Percentiles rank a stretch among this genome's conserved stretches.
These are phyloP conservation scores for Botryotinia calthae DNA, from an alignment of 2,329 filamentous ascomycete species.

Conservation along the genomic window DNA sequence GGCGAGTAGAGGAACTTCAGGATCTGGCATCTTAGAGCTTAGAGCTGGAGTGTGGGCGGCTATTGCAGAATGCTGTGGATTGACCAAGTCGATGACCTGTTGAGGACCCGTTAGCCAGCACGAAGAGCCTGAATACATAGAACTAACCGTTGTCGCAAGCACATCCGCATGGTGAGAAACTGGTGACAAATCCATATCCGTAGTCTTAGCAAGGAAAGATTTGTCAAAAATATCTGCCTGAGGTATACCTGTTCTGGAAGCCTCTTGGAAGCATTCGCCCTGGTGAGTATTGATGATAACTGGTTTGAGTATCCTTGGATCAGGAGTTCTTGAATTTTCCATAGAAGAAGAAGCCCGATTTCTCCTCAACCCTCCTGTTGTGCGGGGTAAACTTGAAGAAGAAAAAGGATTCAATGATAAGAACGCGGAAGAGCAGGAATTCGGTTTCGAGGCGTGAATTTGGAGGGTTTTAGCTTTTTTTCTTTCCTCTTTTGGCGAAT, in stretches of 20 bases:
- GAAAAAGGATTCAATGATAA: background rate
- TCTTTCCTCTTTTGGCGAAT: background rate
- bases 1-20: background rate
- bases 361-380: background rate
- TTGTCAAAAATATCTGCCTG: background rate
- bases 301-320: background rate
- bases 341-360: background rate
- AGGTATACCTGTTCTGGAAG: background rate
- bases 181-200: background rate
- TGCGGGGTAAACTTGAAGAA: constrained; percentile 1
- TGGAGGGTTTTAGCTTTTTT: background rate
- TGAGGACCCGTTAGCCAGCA: background rate
- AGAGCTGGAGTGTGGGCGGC: background rate
- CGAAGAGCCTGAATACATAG: background rate
- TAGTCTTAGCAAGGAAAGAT: background rate
- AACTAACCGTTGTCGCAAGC: background rate
- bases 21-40: background rate
- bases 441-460: constrained; percentile 4
- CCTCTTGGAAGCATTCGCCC: background rate
- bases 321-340: background rate
- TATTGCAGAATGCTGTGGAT: background rate
- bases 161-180: background rate
- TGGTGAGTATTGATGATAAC: background rate
- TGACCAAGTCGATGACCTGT: background rate
- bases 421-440: background rate